Base-by-base conservation (phyloP, 2,329 filamentous ascomycete genomes). In the Alternaria solani region DNA sequence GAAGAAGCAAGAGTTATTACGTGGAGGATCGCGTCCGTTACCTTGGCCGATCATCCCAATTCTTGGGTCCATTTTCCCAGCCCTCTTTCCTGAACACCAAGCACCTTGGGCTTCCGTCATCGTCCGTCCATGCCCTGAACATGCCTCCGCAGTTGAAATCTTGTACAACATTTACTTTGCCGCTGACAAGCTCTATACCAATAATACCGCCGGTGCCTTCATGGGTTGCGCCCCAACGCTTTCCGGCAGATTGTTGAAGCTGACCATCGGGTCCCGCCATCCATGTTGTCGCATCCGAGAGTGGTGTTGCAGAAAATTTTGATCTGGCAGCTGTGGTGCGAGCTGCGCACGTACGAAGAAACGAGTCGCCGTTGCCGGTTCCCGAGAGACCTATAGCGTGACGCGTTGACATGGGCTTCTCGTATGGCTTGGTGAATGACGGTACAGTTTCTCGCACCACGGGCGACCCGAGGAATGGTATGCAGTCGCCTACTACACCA, bases 171-270 rank as follows among this genome's bases (percentile, higher is more conserved):
- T 85, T 82, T 0, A 82, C 80, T n/a, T 80, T 69, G 11, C 84
- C 80, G 2, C 86, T 78, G 0, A 82, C 82, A 23, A 86, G 77
- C 71, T 93, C 90, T 46, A 94, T 91, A 0, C 92, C 93, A 69
- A 97, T 96, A 49, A 97, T 91, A 0, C 93, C 93, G 1, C 92
- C 93, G 72, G 91, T 87, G 0, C 93, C 93, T 74, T 96, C 93
- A 2, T 91, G 90, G 0, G 89, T 91, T 56, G 81, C 84, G 1
- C 84, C 84, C 91, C 92, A 95, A 42, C 92, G 84, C 23, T 89
- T 82, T 0, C 88, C 92, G 0, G 93, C 92, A 62, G 89, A 93
- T 66, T 82, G 84, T 75, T 94, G 86, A 20, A 97, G 82, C 71
- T 94, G 88, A 0, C 93, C 93, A 0, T 83, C 84, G 0, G 85